Percentiles rank a stretch among this genome's conserved stretches.
Conservation (phyloP, 2,329 filamentous ascomycete genomes). For the Paecilomyces formosus region DNA sequence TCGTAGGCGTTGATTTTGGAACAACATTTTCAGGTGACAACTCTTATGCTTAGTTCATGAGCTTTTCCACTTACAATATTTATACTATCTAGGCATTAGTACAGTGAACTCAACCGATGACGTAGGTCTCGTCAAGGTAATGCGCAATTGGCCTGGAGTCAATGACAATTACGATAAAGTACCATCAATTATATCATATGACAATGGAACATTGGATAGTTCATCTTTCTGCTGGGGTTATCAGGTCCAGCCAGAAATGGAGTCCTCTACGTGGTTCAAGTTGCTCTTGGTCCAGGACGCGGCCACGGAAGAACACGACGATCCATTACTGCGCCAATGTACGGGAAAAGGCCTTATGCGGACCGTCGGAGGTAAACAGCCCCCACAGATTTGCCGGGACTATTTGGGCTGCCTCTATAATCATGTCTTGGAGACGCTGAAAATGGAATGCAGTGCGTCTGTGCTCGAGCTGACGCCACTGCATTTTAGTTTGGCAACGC, state of each 20-base stretch:
- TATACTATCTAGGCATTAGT: not conserved
- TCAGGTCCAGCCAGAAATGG: not conserved
- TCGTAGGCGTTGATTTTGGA: constrained; percentile 4
- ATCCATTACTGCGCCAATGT: not conserved
- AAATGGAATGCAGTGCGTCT: not conserved
- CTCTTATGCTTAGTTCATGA: not conserved
- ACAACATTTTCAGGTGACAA: constrained; percentile 4
- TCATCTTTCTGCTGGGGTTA: not conserved
- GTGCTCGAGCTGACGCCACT: not conserved
- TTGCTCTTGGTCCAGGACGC: not conserved
- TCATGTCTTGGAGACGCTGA: not conserved
- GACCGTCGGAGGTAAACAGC: not conserved
- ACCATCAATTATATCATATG: not conserved
- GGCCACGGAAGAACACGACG: not conserved
- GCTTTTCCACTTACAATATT: not conserved
- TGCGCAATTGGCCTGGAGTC: not conserved
- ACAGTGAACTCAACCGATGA: not conserved
- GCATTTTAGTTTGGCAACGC: constrained; percentile 2
- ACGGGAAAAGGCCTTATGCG: not conserved
- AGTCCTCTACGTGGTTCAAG: not conserved
- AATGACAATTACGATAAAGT: not conserved
- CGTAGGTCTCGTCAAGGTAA: not conserved
- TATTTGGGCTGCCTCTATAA: not conserved
- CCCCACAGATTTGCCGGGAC: not conserved
- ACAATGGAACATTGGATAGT: not conserved